phyloP scores from a whole-genome alignment of 1,284 basidiomycete species.

The Papiliotrema fonsecae region DNA sequence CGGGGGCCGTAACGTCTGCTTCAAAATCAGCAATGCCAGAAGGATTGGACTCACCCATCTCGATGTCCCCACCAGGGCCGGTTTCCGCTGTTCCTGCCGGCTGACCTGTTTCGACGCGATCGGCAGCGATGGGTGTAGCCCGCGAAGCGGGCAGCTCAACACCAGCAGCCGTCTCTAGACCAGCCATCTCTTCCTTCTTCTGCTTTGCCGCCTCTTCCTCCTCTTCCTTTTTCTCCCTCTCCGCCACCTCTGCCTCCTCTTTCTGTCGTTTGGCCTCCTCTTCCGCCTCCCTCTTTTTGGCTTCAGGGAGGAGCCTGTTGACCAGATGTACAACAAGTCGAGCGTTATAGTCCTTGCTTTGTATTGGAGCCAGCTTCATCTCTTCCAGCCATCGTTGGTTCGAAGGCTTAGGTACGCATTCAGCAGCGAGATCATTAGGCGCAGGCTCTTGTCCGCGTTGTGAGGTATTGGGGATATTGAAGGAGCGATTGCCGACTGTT shows the following conservation, averaged over 20 bases:
- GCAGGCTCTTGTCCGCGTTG: conserved; percentile 7
- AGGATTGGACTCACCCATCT: too few relatives aligned
- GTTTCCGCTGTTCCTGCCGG: too few relatives aligned
- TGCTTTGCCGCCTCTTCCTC: conserved; percentile 17
- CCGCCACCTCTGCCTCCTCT: conserved; percentile 30
- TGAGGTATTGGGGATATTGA: conserved; percentile 46
- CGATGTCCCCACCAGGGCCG: too few relatives aligned
- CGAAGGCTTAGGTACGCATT: conserved; percentile 65
- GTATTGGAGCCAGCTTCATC: conserved; percentile 71
- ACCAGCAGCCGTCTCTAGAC: neutral
- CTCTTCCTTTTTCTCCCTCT: conserved; percentile 14
- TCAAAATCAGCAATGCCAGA: too few relatives aligned
- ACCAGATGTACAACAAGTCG: conserved; percentile 71
- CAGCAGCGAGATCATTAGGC: conserved; percentile 23
- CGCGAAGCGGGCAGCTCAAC: neutral
- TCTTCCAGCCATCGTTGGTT: conserved; percentile 89
- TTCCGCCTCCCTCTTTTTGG: conserved; percentile 52
- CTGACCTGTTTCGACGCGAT: too few relatives aligned
- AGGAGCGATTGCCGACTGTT: conserved; percentile 34
- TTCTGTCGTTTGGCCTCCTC: conserved; percentile 40
- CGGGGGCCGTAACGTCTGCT: too few relatives aligned
- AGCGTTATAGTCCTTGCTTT: conserved; percentile 66
- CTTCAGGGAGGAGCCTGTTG: conserved; percentile 74
- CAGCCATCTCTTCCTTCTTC: neutral
- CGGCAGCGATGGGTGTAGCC: conserved; percentile 1